These are phyloP conservation scores for Nicotiana knightiana DNA, from an alignment of 257 asterid species.

Conservation along the genomic window DNA sequence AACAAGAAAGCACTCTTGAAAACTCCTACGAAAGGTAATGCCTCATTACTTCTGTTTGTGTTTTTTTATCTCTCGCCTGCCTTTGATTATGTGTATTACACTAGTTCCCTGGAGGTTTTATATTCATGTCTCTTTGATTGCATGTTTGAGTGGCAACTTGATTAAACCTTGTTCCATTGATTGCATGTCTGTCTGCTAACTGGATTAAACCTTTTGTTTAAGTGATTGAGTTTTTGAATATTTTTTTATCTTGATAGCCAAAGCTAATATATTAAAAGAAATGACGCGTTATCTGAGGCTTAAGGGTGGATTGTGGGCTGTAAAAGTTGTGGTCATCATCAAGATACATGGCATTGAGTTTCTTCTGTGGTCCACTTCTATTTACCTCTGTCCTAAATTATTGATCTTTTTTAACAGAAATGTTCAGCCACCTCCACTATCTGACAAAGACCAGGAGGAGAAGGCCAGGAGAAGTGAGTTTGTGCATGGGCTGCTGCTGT, in stretches of 20 bases:
- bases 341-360: not conserved
- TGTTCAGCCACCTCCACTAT: conserved; percentile 25
- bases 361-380: not conserved
- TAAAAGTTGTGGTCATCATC: not conserved
- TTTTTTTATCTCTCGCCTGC: not conserved
- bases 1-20: conserved; percentile 24
- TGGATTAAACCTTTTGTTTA: not conserved
- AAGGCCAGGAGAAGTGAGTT: conserved; percentile 52
- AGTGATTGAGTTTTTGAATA: not conserved
- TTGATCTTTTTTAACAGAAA: conserved; percentile 21
- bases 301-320: not conserved
- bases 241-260: not conserved
- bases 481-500: conserved; percentile 59
- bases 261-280: no score
- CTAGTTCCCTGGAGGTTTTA: not conserved
- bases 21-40: conserved; percentile 41
- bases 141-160: not conserved
- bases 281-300: no score
- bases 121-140: not conserved
- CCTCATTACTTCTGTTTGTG: not conserved
- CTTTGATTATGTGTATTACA: not conserved
- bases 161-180: not conserved
- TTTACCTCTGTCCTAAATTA: not conserved
- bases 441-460: conserved; percentile 75
- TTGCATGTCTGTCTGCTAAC: not conserved